Base-by-base conservation (phyloP, 2,329 filamentous ascomycete species). In the Coniochaeta ligniaria region DNA sequence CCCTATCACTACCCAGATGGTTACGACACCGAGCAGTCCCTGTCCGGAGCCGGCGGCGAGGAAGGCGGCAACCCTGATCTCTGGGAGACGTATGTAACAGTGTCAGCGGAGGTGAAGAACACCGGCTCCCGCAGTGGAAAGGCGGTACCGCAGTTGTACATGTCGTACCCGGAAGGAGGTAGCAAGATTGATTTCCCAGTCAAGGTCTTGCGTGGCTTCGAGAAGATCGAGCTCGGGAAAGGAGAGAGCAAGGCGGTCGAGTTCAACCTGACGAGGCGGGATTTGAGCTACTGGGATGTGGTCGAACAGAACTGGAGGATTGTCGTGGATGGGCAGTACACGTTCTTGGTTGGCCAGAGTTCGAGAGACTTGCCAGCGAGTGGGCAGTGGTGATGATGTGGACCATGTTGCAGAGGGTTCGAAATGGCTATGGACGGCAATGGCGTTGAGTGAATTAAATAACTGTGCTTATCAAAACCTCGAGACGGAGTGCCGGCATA, bases 251-350 rank as follows among this genome's bases (percentile, higher is more conserved):
- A 73, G 60, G 79, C 73, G 0, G 80, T 91, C 0, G 76, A 78
- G 22, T 78, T 92, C 66, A 74, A 76, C 0, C 66, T 92, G 60
- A 89, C 82, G 7, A 80, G 89, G 60, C 83, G 87, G 66, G 89
- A 92, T 69, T 60, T 92, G 60, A 91, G 88, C 65, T 87, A 90
- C 54, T 92, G 89, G 89, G 87, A 89, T 69, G 81, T 84, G 0
- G 72, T 76, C 6, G 70, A 75, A 45, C 88, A 91, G 74, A 90
- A 91, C 65, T 92, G 89, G 89, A 79, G 85, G 1, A 70, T 80
- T 65, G 61, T 67, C 1, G 60, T 60, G 22, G 64, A 65, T 35
- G 68, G 66, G 7, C 20, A 63, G 61, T 70, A 67, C 54, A 63
- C 17, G 28, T 68, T 70, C 33, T 14, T 45, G 52, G 61, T 70